Conservation (phyloP, 129 eudicot species). For the Lactuca sativa region DNA sequence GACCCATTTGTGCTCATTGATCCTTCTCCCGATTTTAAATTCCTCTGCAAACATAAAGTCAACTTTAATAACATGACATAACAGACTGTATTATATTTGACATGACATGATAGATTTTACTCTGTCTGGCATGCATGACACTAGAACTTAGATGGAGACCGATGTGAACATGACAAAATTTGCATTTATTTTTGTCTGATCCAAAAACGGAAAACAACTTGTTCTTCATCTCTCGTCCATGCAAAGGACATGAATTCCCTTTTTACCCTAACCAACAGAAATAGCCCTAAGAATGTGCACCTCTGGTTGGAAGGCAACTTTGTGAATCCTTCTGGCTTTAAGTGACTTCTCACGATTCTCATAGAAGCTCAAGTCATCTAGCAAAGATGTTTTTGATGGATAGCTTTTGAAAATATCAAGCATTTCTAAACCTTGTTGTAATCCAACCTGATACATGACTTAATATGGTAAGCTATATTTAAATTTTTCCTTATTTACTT, state of each 20-base stretch:
- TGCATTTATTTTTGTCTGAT: no score
- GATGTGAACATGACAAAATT: no score
- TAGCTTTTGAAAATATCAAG: slow-evolving; percentile 70
- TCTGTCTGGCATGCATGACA: background rate
- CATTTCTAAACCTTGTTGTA: slow-evolving; percentile 83
- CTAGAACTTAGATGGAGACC: background rate
- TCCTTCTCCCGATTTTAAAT: slow-evolving; percentile 35
- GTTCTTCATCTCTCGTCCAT: background rate
- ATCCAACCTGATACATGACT: slow-evolving; percentile 52
- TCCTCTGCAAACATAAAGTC: slow-evolving; percentile 42
- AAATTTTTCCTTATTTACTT: no score
- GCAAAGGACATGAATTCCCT: background rate
- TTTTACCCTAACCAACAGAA: background rate
- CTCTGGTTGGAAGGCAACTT: slow-evolving; percentile 37
- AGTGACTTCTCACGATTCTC: slow-evolving; percentile 60
- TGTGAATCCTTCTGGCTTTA: slow-evolving; percentile 48
- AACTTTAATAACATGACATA: background rate
- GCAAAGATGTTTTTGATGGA: slow-evolving; percentile 52
- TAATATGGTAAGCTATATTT: background rate
- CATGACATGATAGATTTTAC: background rate
- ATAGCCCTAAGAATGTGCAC: background rate
- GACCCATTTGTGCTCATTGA: slow-evolving; percentile 21
- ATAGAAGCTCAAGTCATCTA: slow-evolving; percentile 79
- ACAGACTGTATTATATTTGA: no score
- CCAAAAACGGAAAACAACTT: no score